A percentile compares a stretch with the other conserved stretches of the same genome.
These are phyloP conservation scores for Boletus barrowsii DNA, from an alignment of 768 basidiomycete genomes.

Conservation along the genomic window DNA sequence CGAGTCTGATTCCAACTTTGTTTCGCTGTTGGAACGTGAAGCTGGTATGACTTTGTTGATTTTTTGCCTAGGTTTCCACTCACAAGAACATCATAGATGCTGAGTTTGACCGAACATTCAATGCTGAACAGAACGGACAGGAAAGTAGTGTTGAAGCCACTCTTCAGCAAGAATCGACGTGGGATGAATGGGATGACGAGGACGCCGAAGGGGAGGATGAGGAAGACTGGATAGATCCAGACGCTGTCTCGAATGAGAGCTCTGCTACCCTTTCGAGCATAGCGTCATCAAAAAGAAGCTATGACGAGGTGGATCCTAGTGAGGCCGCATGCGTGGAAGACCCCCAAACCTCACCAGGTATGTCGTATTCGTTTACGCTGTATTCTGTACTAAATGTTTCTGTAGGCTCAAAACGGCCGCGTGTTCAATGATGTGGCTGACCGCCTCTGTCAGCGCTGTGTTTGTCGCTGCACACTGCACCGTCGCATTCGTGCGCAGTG, in stretches of 20 bases:
- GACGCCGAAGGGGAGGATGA: slow-evolving; percentile 48
- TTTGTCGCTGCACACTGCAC: slow-evolving; percentile 2
- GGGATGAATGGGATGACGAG: slow-evolving; percentile 33
- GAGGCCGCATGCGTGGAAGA: slow-evolving; percentile 37
- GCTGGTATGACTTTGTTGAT: slow-evolving; percentile 23
- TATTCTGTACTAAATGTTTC: neutral
- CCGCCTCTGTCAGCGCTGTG: neutral
- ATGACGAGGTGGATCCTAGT: slow-evolving; percentile 45
- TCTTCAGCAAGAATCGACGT: slow-evolving; percentile 16
- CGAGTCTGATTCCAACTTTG: slow-evolving; percentile 29
- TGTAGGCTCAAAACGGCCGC: slow-evolving; percentile 44
- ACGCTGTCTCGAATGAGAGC: slow-evolving; percentile 48
- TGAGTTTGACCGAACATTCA: slow-evolving; percentile 27
- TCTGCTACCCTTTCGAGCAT: slow-evolving; percentile 56
- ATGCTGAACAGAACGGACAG: slow-evolving; percentile 13
- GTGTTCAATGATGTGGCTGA: slow-evolving; percentile 33
- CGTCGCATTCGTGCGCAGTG: slow-evolving; percentile 4
- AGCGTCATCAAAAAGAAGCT: slow-evolving; percentile 46
- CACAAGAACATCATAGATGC: slow-evolving; percentile 17
- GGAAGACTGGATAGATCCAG: slow-evolving; percentile 45
- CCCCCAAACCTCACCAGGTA: slow-evolving; percentile 46
- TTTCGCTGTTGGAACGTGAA: slow-evolving; percentile 26
- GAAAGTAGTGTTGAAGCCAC: slow-evolving; percentile 16
- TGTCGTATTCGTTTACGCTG: neutral
- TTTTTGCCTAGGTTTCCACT: neutral